Conservation (phyloP, 371 early-diverging fungal species). For the Thermomucor indicae-seudaticae region DNA sequence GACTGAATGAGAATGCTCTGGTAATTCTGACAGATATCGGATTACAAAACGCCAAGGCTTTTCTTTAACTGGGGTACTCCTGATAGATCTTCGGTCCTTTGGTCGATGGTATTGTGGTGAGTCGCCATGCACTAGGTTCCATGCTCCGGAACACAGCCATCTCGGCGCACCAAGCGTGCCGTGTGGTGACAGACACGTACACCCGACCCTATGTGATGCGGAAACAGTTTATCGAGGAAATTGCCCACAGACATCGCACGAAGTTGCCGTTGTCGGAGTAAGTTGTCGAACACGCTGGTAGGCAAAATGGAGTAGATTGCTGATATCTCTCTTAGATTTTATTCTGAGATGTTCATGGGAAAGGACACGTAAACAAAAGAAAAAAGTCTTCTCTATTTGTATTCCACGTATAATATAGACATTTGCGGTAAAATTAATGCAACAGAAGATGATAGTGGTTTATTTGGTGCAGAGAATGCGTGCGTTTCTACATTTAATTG, state of each 20-base stretch:
- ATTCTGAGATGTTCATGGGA: not conserved
- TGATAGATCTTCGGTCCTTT: constrained; percentile 66
- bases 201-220: constrained; percentile 54
- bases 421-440: too few relatives aligned
- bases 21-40: too few relatives aligned
- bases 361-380: not conserved
- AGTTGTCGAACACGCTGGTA: constrained; percentile 5
- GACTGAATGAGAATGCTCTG: constrained; percentile 43
- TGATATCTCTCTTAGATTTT: not conserved
- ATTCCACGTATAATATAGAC: too few relatives aligned
- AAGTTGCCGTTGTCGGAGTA: constrained; percentile 51
- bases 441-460: too few relatives aligned
- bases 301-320: not conserved
- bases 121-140: constrained; percentile 61
- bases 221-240: constrained; percentile 56
- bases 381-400: too few relatives aligned
- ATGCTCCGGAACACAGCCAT: constrained; percentile 71
- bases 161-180: constrained; percentile 61
- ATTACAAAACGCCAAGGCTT: too few relatives aligned
- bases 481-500: too few relatives aligned
- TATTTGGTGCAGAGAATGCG: too few relatives aligned
- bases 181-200: constrained; percentile 52
- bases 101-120: constrained; percentile 68
- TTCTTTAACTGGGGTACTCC: too few relatives aligned
- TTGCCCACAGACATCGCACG: constrained; percentile 46